Evolutionary conservation across 768 basidiomycete species (phyloP).

Genomic region (Boletus subcaerulescens): DNA sequence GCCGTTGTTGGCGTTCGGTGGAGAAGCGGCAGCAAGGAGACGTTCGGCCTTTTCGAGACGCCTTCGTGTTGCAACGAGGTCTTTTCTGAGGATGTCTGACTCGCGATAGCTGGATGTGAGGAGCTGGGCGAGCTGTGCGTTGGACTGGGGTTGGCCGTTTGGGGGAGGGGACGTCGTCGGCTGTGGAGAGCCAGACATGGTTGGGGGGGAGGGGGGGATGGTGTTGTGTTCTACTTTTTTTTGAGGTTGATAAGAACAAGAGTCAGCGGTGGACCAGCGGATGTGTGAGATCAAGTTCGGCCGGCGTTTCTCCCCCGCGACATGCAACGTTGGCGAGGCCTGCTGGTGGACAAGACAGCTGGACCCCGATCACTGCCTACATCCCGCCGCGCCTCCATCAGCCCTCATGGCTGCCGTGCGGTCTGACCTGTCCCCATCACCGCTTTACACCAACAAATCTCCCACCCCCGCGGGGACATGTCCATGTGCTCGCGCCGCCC

Average conservation of each 20-base stretch:
- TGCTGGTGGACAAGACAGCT: neutral
- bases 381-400: slow-evolving; percentile 19
- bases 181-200: slow-evolving; percentile 20
- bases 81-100: slow-evolving; percentile 46
- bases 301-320: slow-evolving; percentile 28
- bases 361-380: slow-evolving; percentile 21
- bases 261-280: slow-evolving; percentile 21
- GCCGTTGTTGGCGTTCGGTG: slow-evolving; percentile 18
- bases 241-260: slow-evolving; percentile 15
- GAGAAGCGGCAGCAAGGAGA: slow-evolving; percentile 26
- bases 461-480: slow-evolving; percentile 2
- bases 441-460: neutral
- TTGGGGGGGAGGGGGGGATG: too few relatives aligned
- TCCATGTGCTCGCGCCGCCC: slow-evolving; percentile 4
- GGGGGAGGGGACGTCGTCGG: slow-evolving; percentile 16
- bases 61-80: slow-evolving; percentile 40
- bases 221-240: neutral
- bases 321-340: slow-evolving; percentile 32
- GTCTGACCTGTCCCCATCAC: slow-evolving; percentile 3
- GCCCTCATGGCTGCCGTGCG: slow-evolving; percentile 24
- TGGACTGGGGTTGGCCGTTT: slow-evolving; percentile 27
- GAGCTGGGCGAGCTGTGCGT: slow-evolving; percentile 55
- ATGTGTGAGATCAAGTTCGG: slow-evolving; percentile 14
- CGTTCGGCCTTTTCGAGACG: slow-evolving; percentile 58
- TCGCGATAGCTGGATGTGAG: slow-evolving; percentile 55